Conservation (phyloP, 306 rosid species). For the Psophocarpus tetragonolobus region DNA sequence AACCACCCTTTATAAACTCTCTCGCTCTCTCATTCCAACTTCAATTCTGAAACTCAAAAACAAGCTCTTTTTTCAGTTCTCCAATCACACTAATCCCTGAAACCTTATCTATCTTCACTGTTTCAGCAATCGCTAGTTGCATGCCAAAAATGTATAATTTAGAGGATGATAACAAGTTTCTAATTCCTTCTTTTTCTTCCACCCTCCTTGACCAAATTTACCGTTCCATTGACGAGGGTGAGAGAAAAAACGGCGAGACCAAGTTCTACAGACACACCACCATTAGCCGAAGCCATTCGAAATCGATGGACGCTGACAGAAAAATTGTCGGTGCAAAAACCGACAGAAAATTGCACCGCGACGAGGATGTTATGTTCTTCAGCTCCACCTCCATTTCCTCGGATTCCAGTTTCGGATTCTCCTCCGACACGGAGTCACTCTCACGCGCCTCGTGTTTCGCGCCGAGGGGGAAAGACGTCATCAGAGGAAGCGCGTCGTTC, state of each 20-base stretch:
- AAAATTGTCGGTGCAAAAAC: constrained; percentile 23
- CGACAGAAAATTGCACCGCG: constrained; percentile 42
- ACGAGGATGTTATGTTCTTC: constrained; percentile 64
- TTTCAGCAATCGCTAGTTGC: neutral
- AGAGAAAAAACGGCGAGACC: constrained; percentile 38
- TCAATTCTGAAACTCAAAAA: neutral
- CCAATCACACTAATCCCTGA: neutral
- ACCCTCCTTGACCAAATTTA: constrained; percentile 81
- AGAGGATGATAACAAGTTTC: constrained; percentile 44
- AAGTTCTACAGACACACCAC: constrained; percentile 54
- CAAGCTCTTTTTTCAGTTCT: neutral
- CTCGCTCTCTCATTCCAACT: neutral
- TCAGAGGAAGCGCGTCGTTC: constrained; percentile 39
- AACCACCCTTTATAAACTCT: constrained; percentile 44
- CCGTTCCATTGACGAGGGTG: constrained; percentile 75
- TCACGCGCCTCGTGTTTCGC: constrained; percentile 50
- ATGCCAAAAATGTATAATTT: constrained; percentile 48
- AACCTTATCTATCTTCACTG: neutral
- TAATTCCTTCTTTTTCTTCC: constrained; percentile 78
- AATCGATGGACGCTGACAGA: neutral
- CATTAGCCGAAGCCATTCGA: neutral
- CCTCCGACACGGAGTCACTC: constrained; percentile 79
- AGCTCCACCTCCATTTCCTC: constrained; percentile 86
- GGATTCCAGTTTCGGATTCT: constrained; percentile 79
- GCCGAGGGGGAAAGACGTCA: constrained; percentile 54